Conservation (phyloP, 75 land plant species). For the Pinus albicaulis region DNA sequence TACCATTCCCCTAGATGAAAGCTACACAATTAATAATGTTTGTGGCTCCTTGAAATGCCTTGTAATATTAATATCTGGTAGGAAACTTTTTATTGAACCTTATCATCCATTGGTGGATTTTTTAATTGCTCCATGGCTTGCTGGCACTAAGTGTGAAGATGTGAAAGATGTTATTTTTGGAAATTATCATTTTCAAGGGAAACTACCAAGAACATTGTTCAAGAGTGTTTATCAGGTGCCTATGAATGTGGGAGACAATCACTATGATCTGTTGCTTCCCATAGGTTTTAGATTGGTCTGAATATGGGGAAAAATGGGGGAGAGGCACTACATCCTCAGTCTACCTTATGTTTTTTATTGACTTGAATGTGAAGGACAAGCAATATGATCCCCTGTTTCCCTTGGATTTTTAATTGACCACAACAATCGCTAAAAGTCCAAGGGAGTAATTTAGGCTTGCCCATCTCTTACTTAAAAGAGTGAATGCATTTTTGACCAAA, state of each 20-base stretch:
- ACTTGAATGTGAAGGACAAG: too few species aligned
- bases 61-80: constrained; percentile 73
- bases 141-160: constrained; percentile 73
- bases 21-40: constrained; percentile 37
- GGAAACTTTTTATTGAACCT: constrained; percentile 71
- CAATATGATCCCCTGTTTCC: too few species aligned
- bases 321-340: too few species aligned
- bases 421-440: too few species aligned
- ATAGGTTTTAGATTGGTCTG: too few species aligned
- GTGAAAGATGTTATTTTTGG: constrained; percentile 74
- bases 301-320: too few species aligned
- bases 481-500: too few species aligned
- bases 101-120: constrained; percentile 45
- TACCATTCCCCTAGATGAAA: constrained; percentile 53
- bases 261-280: constrained; percentile 61
- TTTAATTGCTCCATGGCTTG: constrained; percentile 85
- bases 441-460: too few species aligned
- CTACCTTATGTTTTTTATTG: too few species aligned
- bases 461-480: too few species aligned
- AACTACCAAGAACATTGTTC: constrained; percentile 77
- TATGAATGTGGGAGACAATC: constrained; percentile 70
- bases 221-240: constrained; percentile 69
- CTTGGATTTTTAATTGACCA: too few species aligned
- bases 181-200: constrained; percentile 64
- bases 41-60: constrained; percentile 63